Evolutionary conservation across 2,329 filamentous ascomycete genomes (phyloP), one percentile per base, ranked within the genome.

Genomic region (Pestalotiopsis sp.): DNA sequence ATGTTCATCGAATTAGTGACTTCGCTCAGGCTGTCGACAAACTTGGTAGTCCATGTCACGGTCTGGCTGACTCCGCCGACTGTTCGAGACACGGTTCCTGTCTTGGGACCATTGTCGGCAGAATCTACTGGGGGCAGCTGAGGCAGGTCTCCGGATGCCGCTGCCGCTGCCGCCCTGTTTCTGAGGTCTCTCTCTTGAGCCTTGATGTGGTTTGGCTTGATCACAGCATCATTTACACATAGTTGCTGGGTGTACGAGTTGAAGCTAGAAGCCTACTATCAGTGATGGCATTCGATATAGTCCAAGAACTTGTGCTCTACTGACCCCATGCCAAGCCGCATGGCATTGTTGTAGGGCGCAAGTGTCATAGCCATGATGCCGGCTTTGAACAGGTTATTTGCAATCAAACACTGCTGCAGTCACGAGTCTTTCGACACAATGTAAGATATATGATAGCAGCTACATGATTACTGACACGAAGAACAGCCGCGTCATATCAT

Each of bases 311-410:
- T 31, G 36, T 5, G 27, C 17, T 9, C 3, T 3, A 61, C 58
- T 25, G 17, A 61, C 58, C 58, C 58, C 58, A 61, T 61, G n/a
- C 58, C 58, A 17, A 61, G 23, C 17, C 58, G 58, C 58, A 61
- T 61, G 58, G 58, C 58, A 61, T 61, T 61, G 20, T 61, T 61
- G 20, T 61, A 61, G 9, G 58, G 58, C 13, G 58, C 58, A 31
- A 61, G 25, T n/a, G 36, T 61, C 27, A 61, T 31, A 27, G 58
- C 58, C 58, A 61, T 61, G 58, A n/a, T 20, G 58, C 31, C 17
- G 36, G 25, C 58, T 61, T 31, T 52, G 7, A 52, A 17, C n/a
- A 52, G 17, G 17, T 52, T 2, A 7, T 52, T n/a, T 20, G 45
- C 17, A 17, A 9, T 17, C 20, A 7, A n/a, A 9, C 45, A 20